These are phyloP conservation scores for Aspergillus sp. DNA, from an alignment of 2,329 filamentous ascomycete species.

Conservation along the genomic window DNA sequence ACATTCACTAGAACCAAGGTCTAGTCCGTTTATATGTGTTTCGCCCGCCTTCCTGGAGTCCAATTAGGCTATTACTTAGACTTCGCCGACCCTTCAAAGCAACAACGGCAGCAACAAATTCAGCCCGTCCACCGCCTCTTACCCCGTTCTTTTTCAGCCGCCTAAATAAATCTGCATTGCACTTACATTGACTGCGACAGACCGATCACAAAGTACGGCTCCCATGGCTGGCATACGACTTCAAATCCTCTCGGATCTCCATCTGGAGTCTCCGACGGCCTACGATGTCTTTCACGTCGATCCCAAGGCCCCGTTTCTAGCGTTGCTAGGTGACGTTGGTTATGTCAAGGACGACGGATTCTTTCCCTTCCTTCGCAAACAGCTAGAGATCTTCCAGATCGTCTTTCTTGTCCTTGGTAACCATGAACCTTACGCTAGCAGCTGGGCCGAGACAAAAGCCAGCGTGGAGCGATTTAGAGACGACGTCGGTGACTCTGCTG, in stretches of 20 bases:
- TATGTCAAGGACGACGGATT: constrained; percentile 36
- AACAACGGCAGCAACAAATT: no score
- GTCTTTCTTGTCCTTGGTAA: constrained; percentile 49
- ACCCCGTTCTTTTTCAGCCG: no score
- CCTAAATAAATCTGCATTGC: no score
- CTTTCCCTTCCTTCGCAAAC: constrained; percentile 39
- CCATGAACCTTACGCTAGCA: constrained; percentile 44
- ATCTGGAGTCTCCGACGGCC: constrained; percentile 42
- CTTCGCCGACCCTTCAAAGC: neutral
- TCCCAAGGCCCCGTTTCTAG: constrained; percentile 42
- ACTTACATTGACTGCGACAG: no score
- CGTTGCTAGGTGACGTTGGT: constrained; percentile 50
- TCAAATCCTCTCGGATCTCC: constrained; percentile 50
- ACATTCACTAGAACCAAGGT: no score
- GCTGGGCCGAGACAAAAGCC: constrained; percentile 16
- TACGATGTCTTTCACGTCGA: constrained; percentile 45
- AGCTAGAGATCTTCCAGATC: constrained; percentile 40
- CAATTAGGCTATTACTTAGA: neutral
- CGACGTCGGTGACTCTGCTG: no score
- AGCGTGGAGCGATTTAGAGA: no score
- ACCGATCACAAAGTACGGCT: no score
- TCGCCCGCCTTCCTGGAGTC: no score
- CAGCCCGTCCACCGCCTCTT: no score
- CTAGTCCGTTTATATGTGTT: neutral
- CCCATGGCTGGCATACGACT: no score